These are phyloP conservation scores for Penicillium sp. DNA, from an alignment of 2,329 filamentous ascomycete species.

Conservation along the genomic window DNA sequence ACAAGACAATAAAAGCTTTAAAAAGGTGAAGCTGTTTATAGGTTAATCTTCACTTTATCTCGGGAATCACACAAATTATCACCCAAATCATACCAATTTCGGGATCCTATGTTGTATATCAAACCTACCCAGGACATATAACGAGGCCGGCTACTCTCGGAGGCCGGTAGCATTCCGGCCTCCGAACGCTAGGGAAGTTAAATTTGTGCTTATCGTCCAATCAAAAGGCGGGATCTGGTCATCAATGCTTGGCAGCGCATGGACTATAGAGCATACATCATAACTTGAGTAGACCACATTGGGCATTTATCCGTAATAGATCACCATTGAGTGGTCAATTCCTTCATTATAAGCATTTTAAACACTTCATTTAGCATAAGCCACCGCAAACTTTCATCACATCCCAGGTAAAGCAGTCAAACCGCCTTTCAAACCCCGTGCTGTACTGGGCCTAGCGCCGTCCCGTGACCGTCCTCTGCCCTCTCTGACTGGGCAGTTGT, in stretches of 20 bases:
- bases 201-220: constrained; percentile 24
- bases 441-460: constrained; percentile 27
- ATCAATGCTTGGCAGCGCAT: constrained; percentile 21
- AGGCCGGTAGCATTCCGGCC: constrained; percentile 46
- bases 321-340: not conserved
- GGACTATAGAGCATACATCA: constrained; percentile 23
- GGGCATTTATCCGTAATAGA: not conserved
- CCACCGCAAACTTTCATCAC: not conserved
- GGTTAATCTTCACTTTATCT: not conserved
- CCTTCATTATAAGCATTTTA: not conserved
- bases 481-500: constrained; percentile 27
- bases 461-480: constrained; percentile 31
- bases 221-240: constrained; percentile 9
- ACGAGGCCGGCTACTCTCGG: constrained; percentile 33
- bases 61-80: not conserved
- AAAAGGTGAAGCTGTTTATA: not conserved
- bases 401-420: not conserved
- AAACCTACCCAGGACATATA: not conserved
- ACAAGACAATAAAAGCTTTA: not conserved
- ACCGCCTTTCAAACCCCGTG: not conserved
- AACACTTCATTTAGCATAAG: not conserved
- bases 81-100: not conserved
- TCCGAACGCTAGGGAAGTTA: constrained; percentile 31
- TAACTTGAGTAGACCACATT: constrained; percentile 10
- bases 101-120: not conserved